Conservation (phyloP, 169 alveolate species). For the Cryptosporidium muris region DNA sequence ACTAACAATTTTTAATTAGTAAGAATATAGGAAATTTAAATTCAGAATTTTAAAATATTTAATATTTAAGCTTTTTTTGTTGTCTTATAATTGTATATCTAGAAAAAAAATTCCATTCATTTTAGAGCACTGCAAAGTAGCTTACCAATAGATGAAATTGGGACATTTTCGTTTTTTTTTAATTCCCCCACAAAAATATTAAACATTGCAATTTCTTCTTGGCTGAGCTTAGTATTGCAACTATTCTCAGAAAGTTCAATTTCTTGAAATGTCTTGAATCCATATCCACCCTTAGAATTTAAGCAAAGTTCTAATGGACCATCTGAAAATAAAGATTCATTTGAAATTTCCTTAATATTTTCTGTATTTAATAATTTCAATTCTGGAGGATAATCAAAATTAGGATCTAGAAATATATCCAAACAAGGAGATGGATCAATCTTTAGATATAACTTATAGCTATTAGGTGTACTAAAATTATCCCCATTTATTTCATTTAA, state of each 20-base stretch:
- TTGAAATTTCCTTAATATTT: not conserved
- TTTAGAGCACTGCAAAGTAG: conserved; percentile 52
- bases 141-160: conserved; percentile 58
- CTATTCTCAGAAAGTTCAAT: not conserved
- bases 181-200: conserved; percentile 64
- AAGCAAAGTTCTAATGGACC: conserved; percentile 4
- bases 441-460: not conserved
- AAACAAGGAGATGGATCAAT: conserved; percentile 53
- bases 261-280: conserved; percentile 43
- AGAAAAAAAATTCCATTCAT: not conserved
- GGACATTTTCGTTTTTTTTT: conserved; percentile 54
- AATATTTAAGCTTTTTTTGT: not conserved
- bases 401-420: conserved; percentile 38
- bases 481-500: not conserved
- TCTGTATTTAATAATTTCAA: not conserved
- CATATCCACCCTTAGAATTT: not conserved
- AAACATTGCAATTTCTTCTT: conserved; percentile 56
- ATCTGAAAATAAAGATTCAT: not conserved
- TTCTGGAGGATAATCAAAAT: conserved; percentile 7
- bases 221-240: not conserved
- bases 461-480: not conserved
- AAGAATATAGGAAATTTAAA: not conserved
- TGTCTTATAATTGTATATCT: not conserved
- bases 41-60: not conserved
- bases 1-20: not conserved